Percentiles rank a stretch among this genome's conserved stretches.
Conservation (phyloP, 2,329 filamentous ascomycete genomes). For the Ustulina deusta region DNA sequence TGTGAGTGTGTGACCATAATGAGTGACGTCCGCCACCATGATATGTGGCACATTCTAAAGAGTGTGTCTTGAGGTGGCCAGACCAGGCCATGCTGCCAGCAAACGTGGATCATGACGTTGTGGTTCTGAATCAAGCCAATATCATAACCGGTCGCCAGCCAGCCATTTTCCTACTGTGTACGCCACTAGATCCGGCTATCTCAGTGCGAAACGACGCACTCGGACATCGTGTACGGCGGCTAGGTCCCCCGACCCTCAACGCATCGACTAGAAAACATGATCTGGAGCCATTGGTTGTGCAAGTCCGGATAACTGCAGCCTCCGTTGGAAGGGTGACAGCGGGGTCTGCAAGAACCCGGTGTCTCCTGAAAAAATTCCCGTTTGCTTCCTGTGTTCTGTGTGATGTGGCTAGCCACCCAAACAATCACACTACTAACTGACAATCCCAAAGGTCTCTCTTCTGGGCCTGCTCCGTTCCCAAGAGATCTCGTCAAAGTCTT, state of each 20-base stretch:
- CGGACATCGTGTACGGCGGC: slow-evolving; percentile 33
- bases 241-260: slow-evolving; percentile 41
- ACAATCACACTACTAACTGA: background rate
- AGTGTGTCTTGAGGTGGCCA: slow-evolving; percentile 16
- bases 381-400: slow-evolving; percentile 34
- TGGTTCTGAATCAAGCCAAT: slow-evolving; percentile 30
- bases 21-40: slow-evolving; percentile 29
- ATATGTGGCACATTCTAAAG: slow-evolving; percentile 29
- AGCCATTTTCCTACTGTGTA: slow-evolving; percentile 15
- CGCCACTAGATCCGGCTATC: slow-evolving; percentile 13
- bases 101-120: slow-evolving; percentile 19
- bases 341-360: slow-evolving; percentile 46
- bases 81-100: slow-evolving; percentile 11
- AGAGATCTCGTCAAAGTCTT: background rate
- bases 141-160: slow-evolving; percentile 17
- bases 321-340: slow-evolving; percentile 48
- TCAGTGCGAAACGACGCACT: slow-evolving; percentile 29
- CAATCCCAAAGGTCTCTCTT: background rate
- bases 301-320: slow-evolving; percentile 46
- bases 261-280: slow-evolving; percentile 40
- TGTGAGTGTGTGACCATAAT: slow-evolving; percentile 30
- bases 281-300: slow-evolving; percentile 44
- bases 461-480: background rate
- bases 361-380: slow-evolving; percentile 44
- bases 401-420: slow-evolving; percentile 30